Evolutionary conservation across 2,329 filamentous ascomycete genomes (phyloP), one percentile per base, ranked within the genome.

Genomic region (Aspergillus brunneoviolaceus): DNA sequence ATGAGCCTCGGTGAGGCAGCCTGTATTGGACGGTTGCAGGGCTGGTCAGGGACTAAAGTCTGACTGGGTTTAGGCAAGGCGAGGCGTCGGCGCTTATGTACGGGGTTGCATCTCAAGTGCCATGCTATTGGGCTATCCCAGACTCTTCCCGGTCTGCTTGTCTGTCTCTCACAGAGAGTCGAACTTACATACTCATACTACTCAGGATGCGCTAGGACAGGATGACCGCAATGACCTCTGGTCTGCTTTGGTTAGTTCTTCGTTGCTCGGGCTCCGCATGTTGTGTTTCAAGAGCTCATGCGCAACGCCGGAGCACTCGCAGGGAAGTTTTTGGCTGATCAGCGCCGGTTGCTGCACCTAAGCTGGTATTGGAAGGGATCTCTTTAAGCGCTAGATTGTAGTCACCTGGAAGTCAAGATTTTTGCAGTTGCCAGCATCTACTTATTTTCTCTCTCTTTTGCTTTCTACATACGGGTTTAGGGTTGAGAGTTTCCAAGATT

Each of bases 11-110:
- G 23, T 45, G 31, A 54, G 39, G 45, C 57, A 42, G 33, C 51
- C 51, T 47, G 42, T 49, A 58, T 58, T 58, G 57, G 57, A 42
- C 25, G 27, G 23, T 52, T 54, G 57, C 50, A 58, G 57, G 51
- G 25, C 50, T 52, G 39, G 50, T 31, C 39, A 29, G 49, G 55
- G 49, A 5, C 57, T 58, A 54, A 58, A 58, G 57, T 58, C 57
- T 58, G 51, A 54, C 57, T 53, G 29, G 50, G 57, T 29, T 49
- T 55, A 54, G 42, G 49, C 52, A 53, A 45, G 51, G 55, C 27
- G 49, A 53, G 21, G 50, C 47, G 19, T 55, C 53, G 29, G 57
- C 57, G 57, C 57, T 54, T 58, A 58, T 42, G 51, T 51, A 49
- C 42, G 19, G 35, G 42, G 53, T 55, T 55, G 42, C 53, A 55